Evolutionary conservation across 129 eudicot species (phyloP).

Genomic region (Centella asiatica): DNA sequence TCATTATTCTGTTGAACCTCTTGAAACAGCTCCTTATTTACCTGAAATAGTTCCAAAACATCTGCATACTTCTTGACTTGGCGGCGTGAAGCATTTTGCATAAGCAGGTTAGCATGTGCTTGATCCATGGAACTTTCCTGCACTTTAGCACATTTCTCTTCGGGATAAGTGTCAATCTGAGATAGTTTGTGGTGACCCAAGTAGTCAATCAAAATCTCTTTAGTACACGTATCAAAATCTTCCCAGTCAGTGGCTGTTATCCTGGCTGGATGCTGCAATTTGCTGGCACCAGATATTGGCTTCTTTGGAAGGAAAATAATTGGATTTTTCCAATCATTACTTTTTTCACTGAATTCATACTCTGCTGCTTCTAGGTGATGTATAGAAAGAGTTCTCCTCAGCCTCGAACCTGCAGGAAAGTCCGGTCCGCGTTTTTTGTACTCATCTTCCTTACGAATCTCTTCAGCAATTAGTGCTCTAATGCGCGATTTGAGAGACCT

Average conservation of each 20-base stretch:
- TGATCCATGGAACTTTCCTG: conserved; percentile 14
- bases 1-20: conserved; percentile 23
- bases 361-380: conserved; percentile 49
- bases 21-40: conserved; percentile 38
- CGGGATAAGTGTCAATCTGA: not conserved
- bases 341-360: conserved; percentile 3
- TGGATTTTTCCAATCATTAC: conserved; percentile 40
- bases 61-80: conserved; percentile 22
- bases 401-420: conserved; percentile 20
- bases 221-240: conserved; percentile 5
- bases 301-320: conserved; percentile 33
- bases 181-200: not conserved
- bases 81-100: conserved; percentile 14
- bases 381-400: conserved; percentile 47
- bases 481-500: conserved; percentile 54
- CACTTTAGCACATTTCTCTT: not conserved
- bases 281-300: conserved; percentile 2
- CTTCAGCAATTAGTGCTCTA: conserved; percentile 40
- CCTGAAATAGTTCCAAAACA: conserved; percentile 47
- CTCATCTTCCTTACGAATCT: conserved; percentile 14
- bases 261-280: conserved; percentile 10
- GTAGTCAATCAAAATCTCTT: not conserved
- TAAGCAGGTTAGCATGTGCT: not conserved
- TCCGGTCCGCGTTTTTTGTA: conserved; percentile 17
- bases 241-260: conserved; percentile 5